These are phyloP conservation scores for Calamus simplicifolius DNA, from an alignment of 176 grass and related monocot species.

Conservation along the genomic window DNA sequence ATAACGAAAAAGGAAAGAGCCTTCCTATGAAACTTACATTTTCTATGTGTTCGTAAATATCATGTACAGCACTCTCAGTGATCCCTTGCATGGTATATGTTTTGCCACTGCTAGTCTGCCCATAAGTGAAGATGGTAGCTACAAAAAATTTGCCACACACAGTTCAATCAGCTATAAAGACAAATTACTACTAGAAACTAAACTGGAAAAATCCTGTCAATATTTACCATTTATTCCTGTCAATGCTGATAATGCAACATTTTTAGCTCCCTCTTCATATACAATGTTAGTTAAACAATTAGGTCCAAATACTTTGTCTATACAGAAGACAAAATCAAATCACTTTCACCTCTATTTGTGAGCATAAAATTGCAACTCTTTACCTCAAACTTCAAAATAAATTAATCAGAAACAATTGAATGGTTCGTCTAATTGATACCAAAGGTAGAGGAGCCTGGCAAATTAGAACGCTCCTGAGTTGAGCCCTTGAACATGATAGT, in stretches of 20 bases:
- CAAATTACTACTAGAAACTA: neutral
- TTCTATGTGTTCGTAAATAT: constrained; percentile 57
- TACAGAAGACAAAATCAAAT: neutral
- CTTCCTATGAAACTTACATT: constrained; percentile 23
- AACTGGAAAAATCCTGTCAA: neutral
- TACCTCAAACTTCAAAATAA: too few relatives aligned
- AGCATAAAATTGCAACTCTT: too few relatives aligned
- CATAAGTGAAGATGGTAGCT: constrained; percentile 85
- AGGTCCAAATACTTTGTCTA: constrained; percentile 47
- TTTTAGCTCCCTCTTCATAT: constrained; percentile 83
- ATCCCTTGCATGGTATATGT: constrained; percentile 94
- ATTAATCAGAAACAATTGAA: too few relatives aligned
- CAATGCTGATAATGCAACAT: constrained; percentile 39
- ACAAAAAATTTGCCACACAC: neutral
- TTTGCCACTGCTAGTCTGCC: constrained; percentile 97
- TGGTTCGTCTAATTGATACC: constrained; percentile 28
- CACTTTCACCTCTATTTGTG: too few relatives aligned
- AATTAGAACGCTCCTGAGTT: constrained; percentile 36
- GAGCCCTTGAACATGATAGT: constrained; percentile 62
- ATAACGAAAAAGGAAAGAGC: neutral
- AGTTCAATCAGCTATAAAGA: neutral
- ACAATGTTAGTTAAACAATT: constrained; percentile 40
- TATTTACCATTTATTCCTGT: constrained; percentile 49
- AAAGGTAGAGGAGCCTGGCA: constrained; percentile 60
- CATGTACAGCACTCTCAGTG: constrained; percentile 73